Evolutionary conservation across 2,329 filamentous ascomycete genomes (phyloP).

Genomic region (Botryotinia convoluta): DNA sequence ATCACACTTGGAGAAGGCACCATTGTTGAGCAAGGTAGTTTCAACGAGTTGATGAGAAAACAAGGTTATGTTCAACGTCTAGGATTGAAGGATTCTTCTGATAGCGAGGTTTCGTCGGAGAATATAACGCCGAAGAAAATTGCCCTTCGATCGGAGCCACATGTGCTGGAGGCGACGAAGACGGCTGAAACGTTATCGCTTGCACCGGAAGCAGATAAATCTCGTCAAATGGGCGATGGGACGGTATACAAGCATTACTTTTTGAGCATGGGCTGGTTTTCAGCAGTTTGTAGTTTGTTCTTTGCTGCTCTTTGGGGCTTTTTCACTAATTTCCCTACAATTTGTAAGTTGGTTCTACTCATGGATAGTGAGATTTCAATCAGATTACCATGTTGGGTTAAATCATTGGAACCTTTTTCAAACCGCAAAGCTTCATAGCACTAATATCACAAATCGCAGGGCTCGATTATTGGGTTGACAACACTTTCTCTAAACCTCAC

Average conservation of each 20-base stretch:
- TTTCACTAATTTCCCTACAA: conserved; percentile 35
- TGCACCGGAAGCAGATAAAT: conserved; percentile 36
- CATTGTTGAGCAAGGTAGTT: conserved; percentile 39
- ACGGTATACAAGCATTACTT: conserved; percentile 32
- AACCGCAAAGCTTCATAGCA: not conserved
- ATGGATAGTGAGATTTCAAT: not conserved
- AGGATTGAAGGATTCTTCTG: conserved; percentile 27
- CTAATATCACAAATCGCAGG: conserved; percentile 18
- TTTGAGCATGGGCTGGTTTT: conserved; percentile 24
- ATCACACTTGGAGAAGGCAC: conserved; percentile 37
- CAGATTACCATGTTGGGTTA: not conserved
- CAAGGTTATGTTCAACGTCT: conserved; percentile 4
- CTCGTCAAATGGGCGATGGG: conserved; percentile 22
- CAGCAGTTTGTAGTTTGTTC: conserved; percentile 20
- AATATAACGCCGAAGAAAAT: conserved; percentile 6
- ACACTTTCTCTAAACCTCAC: conserved; percentile 23
- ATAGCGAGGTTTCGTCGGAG: conserved; percentile 17
- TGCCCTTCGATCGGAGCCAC: not conserved
- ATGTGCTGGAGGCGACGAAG: not conserved
- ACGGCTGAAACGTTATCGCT: conserved; percentile 1
- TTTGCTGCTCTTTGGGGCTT: conserved; percentile 29
- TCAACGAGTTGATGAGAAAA: conserved; percentile 20
- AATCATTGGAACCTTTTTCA: not conserved
- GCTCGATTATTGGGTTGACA: conserved; percentile 35
- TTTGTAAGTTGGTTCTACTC: conserved; percentile 27